A percentile compares a stretch with the other conserved stretches of the same genome.
Conservation (phyloP, 2,329 filamentous ascomycete genomes). For the Aspergillus fructus region DNA sequence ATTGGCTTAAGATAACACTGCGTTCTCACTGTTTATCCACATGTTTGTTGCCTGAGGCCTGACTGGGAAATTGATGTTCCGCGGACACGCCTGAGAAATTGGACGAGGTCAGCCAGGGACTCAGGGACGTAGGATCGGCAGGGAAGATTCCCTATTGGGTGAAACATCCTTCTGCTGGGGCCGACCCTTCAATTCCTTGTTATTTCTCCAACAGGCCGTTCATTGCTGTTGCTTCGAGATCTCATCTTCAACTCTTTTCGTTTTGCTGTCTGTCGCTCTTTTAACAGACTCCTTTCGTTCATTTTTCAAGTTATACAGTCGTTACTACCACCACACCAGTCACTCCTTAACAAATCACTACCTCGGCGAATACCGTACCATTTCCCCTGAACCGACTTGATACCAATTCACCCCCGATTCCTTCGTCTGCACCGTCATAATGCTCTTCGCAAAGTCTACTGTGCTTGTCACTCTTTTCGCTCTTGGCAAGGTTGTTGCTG, state of each 20-base stretch:
- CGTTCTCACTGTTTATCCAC: not conserved
- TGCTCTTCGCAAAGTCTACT: constrained; percentile 47
- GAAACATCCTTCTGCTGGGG: constrained; percentile 9
- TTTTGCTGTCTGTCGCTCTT: constrained; percentile 20
- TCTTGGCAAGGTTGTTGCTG: constrained; percentile 43
- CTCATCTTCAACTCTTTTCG: constrained; percentile 18
- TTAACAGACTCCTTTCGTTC: constrained; percentile 9
- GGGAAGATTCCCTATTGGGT: constrained; percentile 12
- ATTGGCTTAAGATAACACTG: too few relatives aligned
- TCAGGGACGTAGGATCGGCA: constrained; percentile 9
- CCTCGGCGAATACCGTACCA: not conserved
- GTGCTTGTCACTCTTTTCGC: constrained; percentile 47
- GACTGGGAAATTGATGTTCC: not conserved
- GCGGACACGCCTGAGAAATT: not conserved
- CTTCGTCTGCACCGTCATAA: constrained; percentile 27
- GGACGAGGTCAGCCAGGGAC: not conserved
- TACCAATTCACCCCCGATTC: not conserved
- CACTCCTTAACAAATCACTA: constrained; percentile 14
- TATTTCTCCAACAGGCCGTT: not conserved
- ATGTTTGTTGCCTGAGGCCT: not conserved
- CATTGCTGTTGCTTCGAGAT: constrained; percentile 1
- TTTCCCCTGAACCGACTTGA: constrained; percentile 12
- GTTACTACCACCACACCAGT: constrained; percentile 9
- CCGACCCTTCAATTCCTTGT: constrained; percentile 17
- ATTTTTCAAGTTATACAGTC: constrained; percentile 6